Conservation (phyloP, 2,329 filamentous ascomycete species). For the Cladosporium colombiae region DNA sequence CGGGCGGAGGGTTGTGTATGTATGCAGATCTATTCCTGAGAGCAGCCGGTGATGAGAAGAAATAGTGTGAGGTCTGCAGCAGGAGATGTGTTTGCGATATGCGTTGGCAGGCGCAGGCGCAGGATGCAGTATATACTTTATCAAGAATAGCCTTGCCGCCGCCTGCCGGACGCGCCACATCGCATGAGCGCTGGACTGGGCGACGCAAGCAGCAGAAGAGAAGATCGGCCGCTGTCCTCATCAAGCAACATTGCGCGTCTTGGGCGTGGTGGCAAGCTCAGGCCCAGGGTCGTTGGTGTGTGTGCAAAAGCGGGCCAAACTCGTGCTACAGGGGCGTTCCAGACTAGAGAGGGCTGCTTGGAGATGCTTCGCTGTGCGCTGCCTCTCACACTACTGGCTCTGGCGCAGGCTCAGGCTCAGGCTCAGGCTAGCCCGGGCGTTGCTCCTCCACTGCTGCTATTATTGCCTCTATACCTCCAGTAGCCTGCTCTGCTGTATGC, state of each 20-base stretch:
- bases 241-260: slow-evolving; percentile 18
- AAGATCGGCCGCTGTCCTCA: not conserved
- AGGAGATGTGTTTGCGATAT: not conserved
- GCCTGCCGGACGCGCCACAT: not conserved
- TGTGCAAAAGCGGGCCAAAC: not conserved
- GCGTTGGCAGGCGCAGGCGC: not conserved
- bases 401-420: too few species aligned
- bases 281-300: not conserved
- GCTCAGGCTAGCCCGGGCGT: slow-evolving; percentile 9
- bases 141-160: not conserved
- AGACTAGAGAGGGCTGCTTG: not conserved
- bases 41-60: not conserved
- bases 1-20: not conserved
- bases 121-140: not conserved
- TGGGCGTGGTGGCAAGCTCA: slow-evolving; percentile 12
- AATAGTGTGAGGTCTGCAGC: not conserved
- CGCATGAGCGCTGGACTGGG: not conserved
- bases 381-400: too few species aligned
- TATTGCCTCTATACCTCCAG: slow-evolving; percentile 2
- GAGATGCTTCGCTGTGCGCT: not conserved
- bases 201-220: not conserved
- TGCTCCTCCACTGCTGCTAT: slow-evolving; percentile 17
- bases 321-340: slow-evolving; percentile 13
- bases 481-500: not conserved
- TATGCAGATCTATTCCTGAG: not conserved